Conservation (phyloP, 2,329 filamentous ascomycete genomes). For the Cordyceps farinosa region DNA sequence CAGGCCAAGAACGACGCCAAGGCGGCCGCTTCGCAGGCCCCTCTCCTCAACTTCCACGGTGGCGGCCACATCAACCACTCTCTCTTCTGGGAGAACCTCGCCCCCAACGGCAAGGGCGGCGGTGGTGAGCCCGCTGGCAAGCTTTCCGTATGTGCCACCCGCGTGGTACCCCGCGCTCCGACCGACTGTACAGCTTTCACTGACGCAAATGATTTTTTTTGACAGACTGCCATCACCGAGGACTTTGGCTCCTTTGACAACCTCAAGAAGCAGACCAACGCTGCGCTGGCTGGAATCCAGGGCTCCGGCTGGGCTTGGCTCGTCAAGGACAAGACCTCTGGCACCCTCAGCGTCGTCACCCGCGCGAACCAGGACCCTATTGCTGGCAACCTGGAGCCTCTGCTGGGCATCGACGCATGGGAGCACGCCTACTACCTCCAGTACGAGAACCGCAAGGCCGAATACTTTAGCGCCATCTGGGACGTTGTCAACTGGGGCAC, state of each 20-base stretch:
- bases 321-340: constrained; percentile 64
- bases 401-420: constrained; percentile 91
- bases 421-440: constrained; percentile 95
- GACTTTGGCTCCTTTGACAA: constrained; percentile 64
- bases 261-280: constrained; percentile 65
- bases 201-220: neutral
- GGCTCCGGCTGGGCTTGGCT: constrained; percentile 92
- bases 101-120: constrained; percentile 59
- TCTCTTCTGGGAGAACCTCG: constrained; percentile 81
- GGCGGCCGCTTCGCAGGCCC: constrained; percentile 48
- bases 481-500: constrained; percentile 95
- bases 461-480: constrained; percentile 93
- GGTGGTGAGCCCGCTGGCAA: constrained; percentile 60
- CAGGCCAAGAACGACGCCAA: constrained; percentile 58
- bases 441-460: constrained; percentile 95
- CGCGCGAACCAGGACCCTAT: constrained; percentile 88
- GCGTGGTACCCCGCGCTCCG: neutral
- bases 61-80: constrained; percentile 85
- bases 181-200: neutral
- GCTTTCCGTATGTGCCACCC: constrained; percentile 48
- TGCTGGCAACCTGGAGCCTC: constrained; percentile 73
- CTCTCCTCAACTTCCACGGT: constrained; percentile 71
- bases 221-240: constrained; percentile 54
- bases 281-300: constrained; percentile 70
- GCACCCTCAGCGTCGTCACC: constrained; percentile 61